Base-by-base conservation (phyloP, 78 protist genomes). In the Bodo saltans region DNA sequence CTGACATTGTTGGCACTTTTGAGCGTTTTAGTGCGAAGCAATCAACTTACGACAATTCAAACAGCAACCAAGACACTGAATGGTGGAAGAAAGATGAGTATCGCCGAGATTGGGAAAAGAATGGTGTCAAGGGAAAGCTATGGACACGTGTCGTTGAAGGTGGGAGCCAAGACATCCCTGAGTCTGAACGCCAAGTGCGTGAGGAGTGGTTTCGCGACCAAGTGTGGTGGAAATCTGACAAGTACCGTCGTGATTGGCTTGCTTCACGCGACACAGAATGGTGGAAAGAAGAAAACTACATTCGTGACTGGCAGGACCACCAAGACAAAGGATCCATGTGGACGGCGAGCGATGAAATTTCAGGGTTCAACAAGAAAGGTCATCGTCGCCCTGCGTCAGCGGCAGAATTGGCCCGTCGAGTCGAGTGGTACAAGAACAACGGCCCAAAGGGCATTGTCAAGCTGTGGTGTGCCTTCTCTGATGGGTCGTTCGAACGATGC, bases 221-320 rank as follows among this genome's bases (percentile, higher is more conserved):
- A 28, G 70, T 4, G 69, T 76, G 81, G 81, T 76, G 81, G 81
- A 76, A 76, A 67, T 47, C 53, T 29, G 81, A 39, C 68, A 47
- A 60, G 72, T 76, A 76, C 81, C 38, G 42, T 47, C 28, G 52
- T 3, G 81, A 76, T 38, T 76, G 81, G 81, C 42, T 30, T 2
- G 52, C 28, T 38, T 30, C 81, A 26, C 26, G 35, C 41, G 81
- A 76, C 52, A 38, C 67, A 28, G 60, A 23, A 25, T 76, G 81
- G 81, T 76, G 81, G 81, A 76, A 76, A 67, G 81, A 76, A 12
- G 81, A 76, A 67, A 8, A 47, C 34, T 76, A 76, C 81, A 76
- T 76, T 67, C 12, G 35, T 28, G 81, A 76, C 69, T 76, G 81
- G 81, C 81, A 76, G 81, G 42, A 76, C 29, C 38, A 76, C 81